Percentiles rank a stretch among this genome's conserved stretches.
Evolutionary conservation across 192 early-diverging fungal genomes (phyloP).

Genomic region (Backusella liffmaniae): DNA sequence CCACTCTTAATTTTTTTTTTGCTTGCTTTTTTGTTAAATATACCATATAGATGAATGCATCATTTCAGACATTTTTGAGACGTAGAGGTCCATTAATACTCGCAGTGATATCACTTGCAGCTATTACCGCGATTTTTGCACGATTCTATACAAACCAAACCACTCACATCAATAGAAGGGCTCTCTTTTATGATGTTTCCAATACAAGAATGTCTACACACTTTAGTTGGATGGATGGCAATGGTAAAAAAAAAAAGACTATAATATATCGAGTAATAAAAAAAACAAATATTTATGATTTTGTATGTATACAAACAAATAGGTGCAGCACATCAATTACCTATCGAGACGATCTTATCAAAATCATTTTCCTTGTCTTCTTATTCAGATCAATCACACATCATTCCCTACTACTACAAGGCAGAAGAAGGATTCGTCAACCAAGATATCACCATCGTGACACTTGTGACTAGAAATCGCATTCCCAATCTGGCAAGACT

Average conservation of each 20-base stretch:
- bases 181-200: background rate
- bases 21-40: background rate
- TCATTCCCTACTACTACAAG: slow-evolving; percentile 55
- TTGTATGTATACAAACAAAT: background rate
- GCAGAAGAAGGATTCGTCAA: slow-evolving; percentile 37
- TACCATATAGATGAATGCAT: background rate
- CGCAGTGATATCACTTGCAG: slow-evolving; percentile 21
- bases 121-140: slow-evolving; percentile 14
- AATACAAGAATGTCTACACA: slow-evolving; percentile 9
- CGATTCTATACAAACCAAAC: background rate
- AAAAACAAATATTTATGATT: background rate
- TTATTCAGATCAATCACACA: slow-evolving; percentile 50
- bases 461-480: slow-evolving; percentile 51
- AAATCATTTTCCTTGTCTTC: slow-evolving; percentile 54
- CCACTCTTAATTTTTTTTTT: background rate
- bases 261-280: background rate
- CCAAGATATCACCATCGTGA: slow-evolving; percentile 57
- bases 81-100: slow-evolving; percentile 21
- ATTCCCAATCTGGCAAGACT: slow-evolving; percentile 47
- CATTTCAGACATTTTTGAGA: background rate
- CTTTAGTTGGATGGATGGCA: slow-evolving; percentile 12
- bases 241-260: background rate
- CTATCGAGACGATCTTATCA: slow-evolving; percentile 50
- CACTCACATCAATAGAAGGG: background rate
- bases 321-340: slow-evolving; percentile 19